Conservation (phyloP, 148 eudicot genomes). For the Arbutus unedo region DNA sequence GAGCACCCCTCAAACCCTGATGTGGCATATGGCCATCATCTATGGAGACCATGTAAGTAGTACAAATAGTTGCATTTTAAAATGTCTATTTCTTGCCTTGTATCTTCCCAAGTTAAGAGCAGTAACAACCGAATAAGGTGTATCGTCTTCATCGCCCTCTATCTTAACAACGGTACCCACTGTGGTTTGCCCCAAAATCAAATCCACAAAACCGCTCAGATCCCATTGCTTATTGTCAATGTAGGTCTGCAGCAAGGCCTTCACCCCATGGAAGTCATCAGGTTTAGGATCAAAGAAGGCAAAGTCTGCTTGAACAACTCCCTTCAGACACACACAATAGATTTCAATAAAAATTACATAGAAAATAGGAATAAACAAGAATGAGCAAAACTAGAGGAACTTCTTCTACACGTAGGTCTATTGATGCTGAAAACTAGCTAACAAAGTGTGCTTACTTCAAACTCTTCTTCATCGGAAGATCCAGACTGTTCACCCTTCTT, state of each 20-base stretch:
- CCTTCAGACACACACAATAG: conserved; percentile 34
- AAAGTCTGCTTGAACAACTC: conserved; percentile 86
- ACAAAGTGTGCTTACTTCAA: conserved; percentile 42
- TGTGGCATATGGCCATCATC: background rate
- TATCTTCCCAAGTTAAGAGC: conserved; percentile 80
- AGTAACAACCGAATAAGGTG: conserved; percentile 63
- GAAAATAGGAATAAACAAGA: conserved; percentile 9
- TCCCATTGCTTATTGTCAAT: conserved; percentile 79
- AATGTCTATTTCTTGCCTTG: conserved; percentile 39
- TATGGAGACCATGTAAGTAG: background rate
- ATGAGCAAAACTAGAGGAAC: background rate
- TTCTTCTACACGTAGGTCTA: background rate
- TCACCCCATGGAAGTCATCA: conserved; percentile 84
- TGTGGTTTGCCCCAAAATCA: conserved; percentile 80
- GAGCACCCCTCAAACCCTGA: background rate
- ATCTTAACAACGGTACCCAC: conserved; percentile 87
- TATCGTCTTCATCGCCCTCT: conserved; percentile 85
- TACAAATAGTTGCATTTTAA: background rate
- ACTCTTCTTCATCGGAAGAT: conserved; percentile 59
- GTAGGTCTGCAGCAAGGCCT: conserved; percentile 67
- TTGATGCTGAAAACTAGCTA: background rate
- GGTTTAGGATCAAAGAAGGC: conserved; percentile 97
- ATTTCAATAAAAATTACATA: background rate
- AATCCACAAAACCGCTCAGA: conserved; percentile 75
- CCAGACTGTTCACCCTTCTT: conserved; percentile 30